Percentiles rank a stretch among this genome's conserved stretches.
Evolutionary conservation across 306 rosid species (phyloP).

Genomic region (Acacia crassicarpa): DNA sequence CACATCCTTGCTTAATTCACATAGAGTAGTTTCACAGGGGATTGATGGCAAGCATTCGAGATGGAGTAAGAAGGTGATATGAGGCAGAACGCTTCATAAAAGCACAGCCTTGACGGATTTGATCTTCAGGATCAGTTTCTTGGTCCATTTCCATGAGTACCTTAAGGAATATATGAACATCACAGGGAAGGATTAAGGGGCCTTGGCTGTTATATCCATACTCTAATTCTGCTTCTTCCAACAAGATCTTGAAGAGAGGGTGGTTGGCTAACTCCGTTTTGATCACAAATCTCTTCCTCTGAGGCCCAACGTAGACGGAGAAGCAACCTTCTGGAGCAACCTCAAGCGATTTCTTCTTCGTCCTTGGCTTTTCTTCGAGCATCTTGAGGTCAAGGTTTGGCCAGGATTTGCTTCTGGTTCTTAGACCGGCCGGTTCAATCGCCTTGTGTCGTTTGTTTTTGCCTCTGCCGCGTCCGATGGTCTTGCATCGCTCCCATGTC

Average conservation of each 20-base stretch:
- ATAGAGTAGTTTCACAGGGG: slow-evolving; percentile 22
- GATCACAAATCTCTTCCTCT: slow-evolving; percentile 68
- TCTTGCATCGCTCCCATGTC: slow-evolving; percentile 88
- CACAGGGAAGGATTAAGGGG: slow-evolving; percentile 74
- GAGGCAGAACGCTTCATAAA: slow-evolving; percentile 45
- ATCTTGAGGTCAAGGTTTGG: neutral
- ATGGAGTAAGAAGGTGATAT: slow-evolving; percentile 57
- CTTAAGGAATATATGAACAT: slow-evolving; percentile 59
- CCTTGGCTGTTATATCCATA: slow-evolving; percentile 72
- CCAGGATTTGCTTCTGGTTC: neutral
- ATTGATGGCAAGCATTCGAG: slow-evolving; percentile 41
- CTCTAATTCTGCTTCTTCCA: slow-evolving; percentile 88
- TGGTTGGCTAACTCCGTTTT: slow-evolving; percentile 70
- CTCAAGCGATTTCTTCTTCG: neutral
- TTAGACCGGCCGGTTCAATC: neutral
- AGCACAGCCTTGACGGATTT: slow-evolving; percentile 44
- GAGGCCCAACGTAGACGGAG: slow-evolving; percentile 77
- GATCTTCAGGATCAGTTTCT: neutral
- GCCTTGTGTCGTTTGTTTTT: neutral
- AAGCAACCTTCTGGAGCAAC: slow-evolving; percentile 72
- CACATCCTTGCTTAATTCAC: neutral
- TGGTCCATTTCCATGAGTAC: slow-evolving; percentile 75
- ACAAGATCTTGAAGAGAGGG: slow-evolving; percentile 69
- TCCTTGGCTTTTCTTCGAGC: neutral
- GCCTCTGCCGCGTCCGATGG: slow-evolving; percentile 56